Conservation (phyloP, 2,329 filamentous ascomycete species). For the Colletotrichum theobromicola region DNA sequence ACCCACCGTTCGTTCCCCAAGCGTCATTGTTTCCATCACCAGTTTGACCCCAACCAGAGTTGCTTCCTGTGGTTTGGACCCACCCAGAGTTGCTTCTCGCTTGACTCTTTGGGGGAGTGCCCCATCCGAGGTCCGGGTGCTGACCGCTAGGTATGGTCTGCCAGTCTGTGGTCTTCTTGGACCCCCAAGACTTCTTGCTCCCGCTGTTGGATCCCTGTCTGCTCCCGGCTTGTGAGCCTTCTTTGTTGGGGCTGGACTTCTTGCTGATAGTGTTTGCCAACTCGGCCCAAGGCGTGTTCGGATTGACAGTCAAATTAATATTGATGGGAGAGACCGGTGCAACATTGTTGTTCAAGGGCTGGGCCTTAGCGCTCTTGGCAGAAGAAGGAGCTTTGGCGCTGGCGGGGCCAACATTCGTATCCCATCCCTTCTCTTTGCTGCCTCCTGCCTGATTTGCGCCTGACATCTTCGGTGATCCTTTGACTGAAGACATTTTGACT, state of each 20-base stretch:
- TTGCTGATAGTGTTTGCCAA: slow-evolving; percentile 4
- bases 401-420: slow-evolving; percentile 13
- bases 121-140: slow-evolving; percentile 16
- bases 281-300: slow-evolving; percentile 17
- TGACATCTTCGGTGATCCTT: slow-evolving; percentile 8
- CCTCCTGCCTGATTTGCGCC: background rate
- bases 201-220: slow-evolving; percentile 13
- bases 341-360: background rate
- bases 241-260: background rate
- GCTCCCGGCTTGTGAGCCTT: background rate
- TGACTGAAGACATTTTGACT: background rate
- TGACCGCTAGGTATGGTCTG: background rate
- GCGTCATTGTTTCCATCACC: slow-evolving; percentile 2
- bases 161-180: slow-evolving; percentile 7
- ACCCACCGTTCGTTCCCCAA: background rate
- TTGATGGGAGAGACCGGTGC: slow-evolving; percentile 14
- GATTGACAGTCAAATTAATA: slow-evolving; percentile 15
- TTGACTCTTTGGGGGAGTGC: background rate
- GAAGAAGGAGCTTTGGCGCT: background rate
- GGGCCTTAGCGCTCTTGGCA: background rate
- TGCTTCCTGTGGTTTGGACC: background rate
- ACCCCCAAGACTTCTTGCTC: slow-evolving; percentile 19
- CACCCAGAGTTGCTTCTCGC: background rate
- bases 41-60: background rate
- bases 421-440: slow-evolving; percentile 23